phyloP scores from a whole-genome alignment of 306 rosid genomes.

The Quercus rubra region DNA sequence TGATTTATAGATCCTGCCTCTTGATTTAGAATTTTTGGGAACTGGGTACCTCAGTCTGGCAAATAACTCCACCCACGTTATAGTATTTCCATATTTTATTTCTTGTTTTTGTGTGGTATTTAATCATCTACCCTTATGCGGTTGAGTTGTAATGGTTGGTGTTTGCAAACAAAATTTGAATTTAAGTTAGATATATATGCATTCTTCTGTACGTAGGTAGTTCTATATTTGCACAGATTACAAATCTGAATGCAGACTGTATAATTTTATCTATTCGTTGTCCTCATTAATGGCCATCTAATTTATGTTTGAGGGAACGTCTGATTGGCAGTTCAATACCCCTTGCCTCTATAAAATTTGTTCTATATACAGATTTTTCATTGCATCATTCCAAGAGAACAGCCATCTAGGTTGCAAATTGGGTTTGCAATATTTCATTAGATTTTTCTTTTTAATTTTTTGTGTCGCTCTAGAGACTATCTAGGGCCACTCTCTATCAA shows the following conservation, averaged over 20 bases:
- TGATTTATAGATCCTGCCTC: neutral
- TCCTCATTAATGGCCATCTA: neutral
- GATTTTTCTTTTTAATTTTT: no score
- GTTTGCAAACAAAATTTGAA: neutral
- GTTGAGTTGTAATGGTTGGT: neutral
- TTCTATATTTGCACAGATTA: neutral
- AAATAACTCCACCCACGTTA: no score
- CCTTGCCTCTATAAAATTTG: neutral
- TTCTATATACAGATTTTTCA: neutral
- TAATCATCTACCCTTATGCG: neutral
- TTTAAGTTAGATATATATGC: neutral
- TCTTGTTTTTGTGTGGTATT: no score
- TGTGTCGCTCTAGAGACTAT: no score
- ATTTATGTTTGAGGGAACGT: neutral
- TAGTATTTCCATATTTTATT: no score
- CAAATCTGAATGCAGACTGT: neutral
- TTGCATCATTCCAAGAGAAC: neutral
- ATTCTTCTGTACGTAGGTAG: neutral
- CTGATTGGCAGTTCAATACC: neutral
- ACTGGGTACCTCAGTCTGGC: no score
- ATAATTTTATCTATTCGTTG: no score
- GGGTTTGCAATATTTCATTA: no score
- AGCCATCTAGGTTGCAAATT: neutral
- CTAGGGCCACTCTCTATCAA: no score
- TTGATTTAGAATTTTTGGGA: neutral